Conservation (phyloP, 169 alveolate genomes). For the Theileria annulata region DNA sequence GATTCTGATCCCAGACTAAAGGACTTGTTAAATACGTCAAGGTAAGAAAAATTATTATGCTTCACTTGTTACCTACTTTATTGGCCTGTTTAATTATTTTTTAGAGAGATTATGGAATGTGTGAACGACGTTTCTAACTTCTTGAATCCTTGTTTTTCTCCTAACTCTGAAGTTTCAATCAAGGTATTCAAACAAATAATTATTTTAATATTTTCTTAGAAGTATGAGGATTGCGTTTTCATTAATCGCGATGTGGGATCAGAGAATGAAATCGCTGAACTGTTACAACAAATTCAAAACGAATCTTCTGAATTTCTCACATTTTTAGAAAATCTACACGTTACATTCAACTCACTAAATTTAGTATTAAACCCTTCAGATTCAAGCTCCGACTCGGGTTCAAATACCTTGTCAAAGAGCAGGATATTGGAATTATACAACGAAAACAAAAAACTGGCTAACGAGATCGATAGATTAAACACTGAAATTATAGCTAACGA, state of each 20-base stretch:
- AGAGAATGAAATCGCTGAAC: constrained; percentile 27
- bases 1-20: background rate
- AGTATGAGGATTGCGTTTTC: constrained; percentile 33
- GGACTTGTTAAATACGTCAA: constrained; percentile 1
- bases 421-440: background rate
- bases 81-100: background rate
- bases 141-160: constrained; percentile 17
- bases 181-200: constrained; percentile 28
- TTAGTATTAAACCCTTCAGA: background rate
- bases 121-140: constrained; percentile 21
- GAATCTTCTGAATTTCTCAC: constrained; percentile 11
- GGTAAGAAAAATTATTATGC: constrained; percentile 2
- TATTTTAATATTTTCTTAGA: background rate
- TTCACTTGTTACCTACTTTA: background rate
- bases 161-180: background rate
- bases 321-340: constrained; percentile 5
- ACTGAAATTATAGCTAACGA: background rate
- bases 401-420: background rate
- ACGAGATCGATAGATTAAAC: background rate
- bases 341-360: background rate
- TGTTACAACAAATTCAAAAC: constrained; percentile 20
- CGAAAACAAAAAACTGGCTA: background rate
- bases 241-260: constrained; percentile 13
- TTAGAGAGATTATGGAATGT: constrained; percentile 19
- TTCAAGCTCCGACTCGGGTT: background rate